Percentiles rank a stretch among this genome's conserved stretches.
These are phyloP conservation scores for Xerocomellus intermedius DNA, from an alignment of 768 basidiomycete genomes.

Conservation along the genomic window DNA sequence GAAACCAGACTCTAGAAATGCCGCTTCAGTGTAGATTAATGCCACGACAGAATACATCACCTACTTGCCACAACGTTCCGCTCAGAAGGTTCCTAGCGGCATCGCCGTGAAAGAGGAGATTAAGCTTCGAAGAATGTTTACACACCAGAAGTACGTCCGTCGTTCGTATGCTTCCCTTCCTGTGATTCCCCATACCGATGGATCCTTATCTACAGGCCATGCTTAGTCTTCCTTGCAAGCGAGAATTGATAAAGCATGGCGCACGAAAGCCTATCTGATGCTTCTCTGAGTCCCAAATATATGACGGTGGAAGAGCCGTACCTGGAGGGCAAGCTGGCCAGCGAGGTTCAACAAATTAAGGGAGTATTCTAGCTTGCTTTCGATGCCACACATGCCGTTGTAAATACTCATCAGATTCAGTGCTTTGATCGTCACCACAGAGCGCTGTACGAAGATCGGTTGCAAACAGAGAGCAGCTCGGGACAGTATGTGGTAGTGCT, in stretches of 20 bases:
- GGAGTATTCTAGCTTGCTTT: conserved; percentile 47
- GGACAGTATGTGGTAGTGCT: conserved; percentile 50
- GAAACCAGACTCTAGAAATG: conserved; percentile 39
- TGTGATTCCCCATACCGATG: conserved; percentile 48
- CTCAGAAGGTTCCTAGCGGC: conserved; percentile 40
- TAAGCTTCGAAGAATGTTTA: neutral
- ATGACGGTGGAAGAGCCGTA: conserved; percentile 22
- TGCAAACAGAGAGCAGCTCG: conserved; percentile 47
- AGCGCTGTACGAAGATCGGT: conserved; percentile 42
- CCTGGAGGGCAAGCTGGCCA: conserved; percentile 46
- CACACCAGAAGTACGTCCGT: conserved; percentile 51
- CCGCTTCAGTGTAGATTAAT: neutral
- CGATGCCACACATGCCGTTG: conserved; percentile 52
- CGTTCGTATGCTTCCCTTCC: conserved; percentile 53
- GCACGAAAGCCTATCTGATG: conserved; percentile 15
- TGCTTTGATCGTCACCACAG: conserved; percentile 47
- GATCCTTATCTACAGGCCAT: conserved; percentile 43
- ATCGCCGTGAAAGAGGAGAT: neutral
- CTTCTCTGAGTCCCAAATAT: neutral
- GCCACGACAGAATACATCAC: neutral
- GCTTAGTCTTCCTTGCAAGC: conserved; percentile 3
- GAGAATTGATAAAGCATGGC: neutral
- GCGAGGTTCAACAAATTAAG: conserved; percentile 48
- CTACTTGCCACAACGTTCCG: conserved; percentile 46
- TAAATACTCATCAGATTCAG: conserved; percentile 54